Evolutionary conservation across 345 rosid genomes (phyloP), one percentile per base, ranked within the genome.

Genomic region (Punica granatum): DNA sequence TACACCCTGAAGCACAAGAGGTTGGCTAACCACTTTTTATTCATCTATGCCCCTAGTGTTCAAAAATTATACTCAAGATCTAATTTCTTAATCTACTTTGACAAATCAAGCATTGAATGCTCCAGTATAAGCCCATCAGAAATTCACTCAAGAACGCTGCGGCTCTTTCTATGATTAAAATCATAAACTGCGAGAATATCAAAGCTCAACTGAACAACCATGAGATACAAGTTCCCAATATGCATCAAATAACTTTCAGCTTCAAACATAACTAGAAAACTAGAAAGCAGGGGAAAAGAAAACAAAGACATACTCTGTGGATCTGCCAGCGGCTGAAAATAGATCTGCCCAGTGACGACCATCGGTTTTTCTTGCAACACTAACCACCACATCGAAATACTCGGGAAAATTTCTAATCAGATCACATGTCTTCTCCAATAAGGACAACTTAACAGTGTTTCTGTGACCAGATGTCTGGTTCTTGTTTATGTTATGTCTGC

Each of bases 301-400:
- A n/a, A 23, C 3, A 58, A 70, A 33, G 60, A n/a, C 54, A 62
- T 91, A 94, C 99, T 90, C 92, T 58, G 99, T 89, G 74, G 99
- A 94, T 83, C 96, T 89, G 81, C 99, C 99, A 73, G 99, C 98
- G 63, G 98, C 89, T 71, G 81, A 76, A 77, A 94, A 91, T 76
- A 94, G 76, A 82, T 91, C 92, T n/a, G 96, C 88, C 99, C 99
- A 94, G 73, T 94, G 93, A 60, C 99, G 90, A 65, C 95, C 97
- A 77, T 94, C 98, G 42, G 98, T 94, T 84, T 91, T 91, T 72
- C 99, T 94, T 48, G 99, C 96, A 78, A 94, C 99, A 79, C 91
- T 94, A 56, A 94, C 99, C 46, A 94, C 99, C 69, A 94, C 96
- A 75, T 94, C 96, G 72, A 83, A 88, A 74, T 91, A 94, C 76